Base-by-base conservation (phyloP, 345 rosid genomes). In the Populus simonii region DNA sequence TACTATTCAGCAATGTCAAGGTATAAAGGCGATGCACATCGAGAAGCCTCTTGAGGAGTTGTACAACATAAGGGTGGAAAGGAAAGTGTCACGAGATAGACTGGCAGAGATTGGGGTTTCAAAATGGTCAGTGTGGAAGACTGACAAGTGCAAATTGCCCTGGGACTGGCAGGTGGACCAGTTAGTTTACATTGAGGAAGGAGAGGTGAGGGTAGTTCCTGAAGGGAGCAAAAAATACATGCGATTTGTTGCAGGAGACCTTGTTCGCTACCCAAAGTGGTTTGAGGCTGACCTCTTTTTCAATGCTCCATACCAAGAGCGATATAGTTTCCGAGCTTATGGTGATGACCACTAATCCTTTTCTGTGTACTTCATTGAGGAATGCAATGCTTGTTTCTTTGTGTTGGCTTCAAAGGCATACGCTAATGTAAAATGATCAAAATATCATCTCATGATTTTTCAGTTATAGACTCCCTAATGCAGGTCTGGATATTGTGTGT, bases 151-250 rank as follows among this genome's bases (percentile, higher is more conserved):
- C 84, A 89, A 85, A 76, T 63, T 94, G 75, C 92, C 98, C 0
- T 92, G 97, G 95, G 98, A 93, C 78, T 95, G 98, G 99, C 98
- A 93, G 75, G 97, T 88, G 66, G 98, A 95, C 78, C 99, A 93
- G 88, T 73, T 93, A 79, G 99, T 95, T 73, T 95, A 93, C 83
- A 88, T 95, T 1, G 97, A 95, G 87, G 98, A 95, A 89, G 99
- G 99, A 8, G 99, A 95, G 79, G 99, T 93, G 65, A 90, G 94
- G 53, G 98, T 95, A 12, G 98, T 92, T 22, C 98, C 99, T 0
- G 92, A 93, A 84, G 98, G 98, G 45, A 89, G 98, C 72, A 74
- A 87, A 71, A 80, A 80, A 69, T 95, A 80, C 85, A 90, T 95
- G 99, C 90, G 69, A 78, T 95, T 93, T 74, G 71, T 90, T 66